Conservation (phyloP, 345 rosid species). For the Brassica cretica region DNA sequence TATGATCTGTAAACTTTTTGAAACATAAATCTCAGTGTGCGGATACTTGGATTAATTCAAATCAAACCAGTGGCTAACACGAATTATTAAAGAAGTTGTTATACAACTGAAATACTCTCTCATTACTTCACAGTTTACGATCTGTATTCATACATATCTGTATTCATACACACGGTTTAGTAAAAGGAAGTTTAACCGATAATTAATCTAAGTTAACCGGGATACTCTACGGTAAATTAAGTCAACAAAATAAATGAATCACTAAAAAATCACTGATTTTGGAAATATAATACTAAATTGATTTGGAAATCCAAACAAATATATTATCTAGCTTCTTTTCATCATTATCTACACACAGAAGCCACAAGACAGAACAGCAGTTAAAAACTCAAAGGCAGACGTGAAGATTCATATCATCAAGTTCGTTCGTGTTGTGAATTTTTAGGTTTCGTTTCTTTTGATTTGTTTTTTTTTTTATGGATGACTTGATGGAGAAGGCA, state of each 20-base stretch:
- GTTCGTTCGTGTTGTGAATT: background rate
- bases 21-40: too few species aligned
- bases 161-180: too few species aligned
- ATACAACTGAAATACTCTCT: background rate
- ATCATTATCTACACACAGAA: background rate
- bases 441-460: background rate
- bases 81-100: too few species aligned
- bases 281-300: background rate
- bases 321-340: background rate
- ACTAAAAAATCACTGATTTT: background rate
- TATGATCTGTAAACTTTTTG: too few species aligned
- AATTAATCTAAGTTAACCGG: too few species aligned
- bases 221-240: too few species aligned
- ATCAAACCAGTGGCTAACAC: too few species aligned
- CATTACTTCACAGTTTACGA: background rate
- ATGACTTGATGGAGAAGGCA: conserved; percentile 17
- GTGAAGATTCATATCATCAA: background rate
- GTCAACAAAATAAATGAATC: background rate
- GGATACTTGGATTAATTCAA: too few species aligned
- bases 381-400: background rate
- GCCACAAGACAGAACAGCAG: background rate
- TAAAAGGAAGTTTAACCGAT: too few species aligned
- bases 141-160: too few species aligned
- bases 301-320: background rate
- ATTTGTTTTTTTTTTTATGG: background rate